Evolutionary conservation across 2,329 filamentous ascomycete species (phyloP).

Genomic region (Hypoxylon sp.): DNA sequence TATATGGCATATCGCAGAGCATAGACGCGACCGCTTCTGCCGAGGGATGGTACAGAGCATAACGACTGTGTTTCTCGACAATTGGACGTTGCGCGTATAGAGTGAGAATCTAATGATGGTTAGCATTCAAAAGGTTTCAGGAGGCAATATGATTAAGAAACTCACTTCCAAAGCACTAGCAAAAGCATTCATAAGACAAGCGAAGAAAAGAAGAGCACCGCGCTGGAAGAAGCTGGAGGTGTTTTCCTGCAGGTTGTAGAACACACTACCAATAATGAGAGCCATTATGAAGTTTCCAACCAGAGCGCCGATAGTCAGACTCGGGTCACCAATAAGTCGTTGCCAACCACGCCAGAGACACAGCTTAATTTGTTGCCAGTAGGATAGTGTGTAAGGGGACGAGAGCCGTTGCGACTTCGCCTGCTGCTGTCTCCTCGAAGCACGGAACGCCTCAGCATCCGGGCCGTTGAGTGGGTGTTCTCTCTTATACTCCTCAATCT

Average conservation of each 20-base stretch:
- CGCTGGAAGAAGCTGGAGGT: constrained; percentile 83
- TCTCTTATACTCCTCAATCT: constrained; percentile 70
- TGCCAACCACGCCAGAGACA: constrained; percentile 87
- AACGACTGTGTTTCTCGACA: constrained; percentile 89
- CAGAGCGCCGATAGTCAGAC: constrained; percentile 76
- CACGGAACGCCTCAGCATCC: constrained; percentile 71
- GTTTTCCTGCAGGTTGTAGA: constrained; percentile 79
- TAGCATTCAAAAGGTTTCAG: constrained; percentile 29
- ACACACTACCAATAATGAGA: constrained; percentile 84
- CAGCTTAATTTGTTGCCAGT: constrained; percentile 79
- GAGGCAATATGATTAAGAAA: constrained; percentile 30
- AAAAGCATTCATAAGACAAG: constrained; percentile 88
- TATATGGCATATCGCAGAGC: constrained; percentile 88
- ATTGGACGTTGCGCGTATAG: constrained; percentile 92
- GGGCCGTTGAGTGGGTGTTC: constrained; percentile 68
- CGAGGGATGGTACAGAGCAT: constrained; percentile 90
- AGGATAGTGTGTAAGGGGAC: constrained; percentile 88
- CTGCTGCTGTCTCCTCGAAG: constrained; percentile 68
- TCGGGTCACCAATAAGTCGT: constrained; percentile 82
- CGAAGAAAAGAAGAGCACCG: constrained; percentile 88
- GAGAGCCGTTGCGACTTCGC: constrained; percentile 72
- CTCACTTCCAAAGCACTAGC: constrained; percentile 79
- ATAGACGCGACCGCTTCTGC: constrained; percentile 91
- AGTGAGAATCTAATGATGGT: constrained; percentile 74
- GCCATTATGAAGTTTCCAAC: constrained; percentile 83